Percentiles rank a stretch among this genome's conserved stretches.
Conservation (phyloP, 1,284 basidiomycete species). For the Amylostereum areolatum region DNA sequence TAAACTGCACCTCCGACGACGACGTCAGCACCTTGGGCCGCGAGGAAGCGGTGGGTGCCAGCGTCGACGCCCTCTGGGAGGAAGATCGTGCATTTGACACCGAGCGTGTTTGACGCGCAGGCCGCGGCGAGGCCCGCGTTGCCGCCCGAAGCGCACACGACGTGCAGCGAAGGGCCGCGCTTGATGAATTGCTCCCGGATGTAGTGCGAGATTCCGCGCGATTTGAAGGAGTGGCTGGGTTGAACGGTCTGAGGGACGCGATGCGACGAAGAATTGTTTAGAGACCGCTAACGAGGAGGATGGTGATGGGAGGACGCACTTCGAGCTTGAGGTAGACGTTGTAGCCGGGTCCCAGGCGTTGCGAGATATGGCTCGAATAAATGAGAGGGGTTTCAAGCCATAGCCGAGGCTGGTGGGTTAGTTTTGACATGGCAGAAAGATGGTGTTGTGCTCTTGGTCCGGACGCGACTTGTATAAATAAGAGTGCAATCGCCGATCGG, state of each 20-base stretch:
- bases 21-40: slow-evolving; percentile 48
- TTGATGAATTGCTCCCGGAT: slow-evolving; percentile 42
- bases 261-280: background rate
- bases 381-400: slow-evolving; percentile 63
- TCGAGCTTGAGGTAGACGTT: slow-evolving; percentile 62
- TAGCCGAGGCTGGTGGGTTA: slow-evolving; percentile 13
- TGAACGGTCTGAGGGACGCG: slow-evolving; percentile 53
- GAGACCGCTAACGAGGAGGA: background rate
- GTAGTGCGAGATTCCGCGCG: slow-evolving; percentile 61
- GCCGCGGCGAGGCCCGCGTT: slow-evolving; percentile 71
- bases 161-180: slow-evolving; percentile 48
- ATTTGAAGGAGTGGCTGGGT: slow-evolving; percentile 71
- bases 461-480: no score
- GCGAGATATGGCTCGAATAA: slow-evolving; percentile 49
- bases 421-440: no score
- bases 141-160: slow-evolving; percentile 65
- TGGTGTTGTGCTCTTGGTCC: no score
- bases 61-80: slow-evolving; percentile 47
- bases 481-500: no score
- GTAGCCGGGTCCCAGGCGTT: slow-evolving; percentile 36
- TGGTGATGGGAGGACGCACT: slow-evolving; percentile 27
- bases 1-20: slow-evolving; percentile 51
- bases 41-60: slow-evolving; percentile 43
- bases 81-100: slow-evolving; percentile 59
- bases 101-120: slow-evolving; percentile 47